Conservation (phyloP, 1,284 basidiomycete genomes). For the Apiotrichum porosum region DNA sequence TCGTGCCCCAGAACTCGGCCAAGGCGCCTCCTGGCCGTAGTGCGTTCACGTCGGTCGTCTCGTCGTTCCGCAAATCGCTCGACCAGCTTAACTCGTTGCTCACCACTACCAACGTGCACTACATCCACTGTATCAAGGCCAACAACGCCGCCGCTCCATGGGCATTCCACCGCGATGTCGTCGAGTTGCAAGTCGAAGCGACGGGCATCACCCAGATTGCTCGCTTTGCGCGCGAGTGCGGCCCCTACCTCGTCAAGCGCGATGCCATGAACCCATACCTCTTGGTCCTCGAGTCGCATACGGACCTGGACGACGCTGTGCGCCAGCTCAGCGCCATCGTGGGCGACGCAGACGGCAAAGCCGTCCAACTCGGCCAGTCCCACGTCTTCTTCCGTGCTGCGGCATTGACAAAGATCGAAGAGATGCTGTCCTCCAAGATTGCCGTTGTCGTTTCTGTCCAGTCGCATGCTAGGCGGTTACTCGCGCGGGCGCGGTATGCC, state of each 20-base stretch:
- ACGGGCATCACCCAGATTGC: constrained; percentile 16
- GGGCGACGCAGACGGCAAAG: constrained; percentile 11
- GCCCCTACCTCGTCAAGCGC: constrained; percentile 13
- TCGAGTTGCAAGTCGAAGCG: constrained; percentile 14
- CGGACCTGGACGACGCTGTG: constrained; percentile 7
- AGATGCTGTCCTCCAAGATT: constrained; percentile 11
- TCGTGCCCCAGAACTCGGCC: not conserved
- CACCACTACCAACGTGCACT: constrained; percentile 11
- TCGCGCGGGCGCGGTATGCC: not conserved
- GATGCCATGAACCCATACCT: constrained; percentile 15
- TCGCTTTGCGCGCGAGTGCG: constrained; percentile 15
- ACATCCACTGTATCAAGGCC: constrained; percentile 21
- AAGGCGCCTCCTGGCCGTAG: constrained; percentile 5
- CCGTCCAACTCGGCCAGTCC: constrained; percentile 14
- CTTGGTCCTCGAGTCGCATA: constrained; percentile 7
- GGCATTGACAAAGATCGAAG: constrained; percentile 10
- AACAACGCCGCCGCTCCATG: constrained; percentile 14
- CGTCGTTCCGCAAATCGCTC: constrained; percentile 17
- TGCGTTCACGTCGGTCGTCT: constrained; percentile 12
- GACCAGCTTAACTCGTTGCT: constrained; percentile 14
- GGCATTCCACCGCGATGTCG: constrained; percentile 9
- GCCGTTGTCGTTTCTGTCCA: constrained; percentile 7
- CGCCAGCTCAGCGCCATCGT: constrained; percentile 8
- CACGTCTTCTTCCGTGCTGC: constrained; percentile 14
- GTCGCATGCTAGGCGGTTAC: too few relatives aligned